Conservation (phyloP, 2,329 filamentous ascomycete species). For the Xylariaceae sp. region DNA sequence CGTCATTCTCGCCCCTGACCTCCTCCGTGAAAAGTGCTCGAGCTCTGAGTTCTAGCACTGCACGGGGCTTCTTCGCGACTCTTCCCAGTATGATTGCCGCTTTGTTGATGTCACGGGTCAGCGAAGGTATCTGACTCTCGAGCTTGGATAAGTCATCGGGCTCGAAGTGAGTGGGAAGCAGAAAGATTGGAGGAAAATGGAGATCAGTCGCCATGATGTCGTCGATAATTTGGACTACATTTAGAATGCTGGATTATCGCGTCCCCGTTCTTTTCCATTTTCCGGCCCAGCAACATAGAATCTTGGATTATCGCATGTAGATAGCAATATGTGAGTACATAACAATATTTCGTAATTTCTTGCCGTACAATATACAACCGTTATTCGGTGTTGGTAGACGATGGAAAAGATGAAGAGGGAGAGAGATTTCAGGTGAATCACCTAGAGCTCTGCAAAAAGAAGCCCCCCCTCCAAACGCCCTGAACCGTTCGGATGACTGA, state of each 20-base stretch:
- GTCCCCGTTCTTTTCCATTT: neutral
- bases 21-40: conserved; percentile 57
- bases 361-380: too few relatives aligned
- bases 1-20: conserved; percentile 20
- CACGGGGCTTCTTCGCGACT: conserved; percentile 63
- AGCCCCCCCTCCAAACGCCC: too few relatives aligned
- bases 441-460: too few relatives aligned
- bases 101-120: conserved; percentile 68
- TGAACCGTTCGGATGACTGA: neutral
- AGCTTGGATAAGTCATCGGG: conserved; percentile 57
- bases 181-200: conserved; percentile 59
- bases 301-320: too few relatives aligned
- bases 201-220: conserved; percentile 29
- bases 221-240: neutral
- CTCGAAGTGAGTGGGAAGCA: conserved; percentile 66
- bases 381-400: too few relatives aligned
- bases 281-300: too few relatives aligned
- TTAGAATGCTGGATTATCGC: neutral
- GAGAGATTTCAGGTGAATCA: too few relatives aligned
- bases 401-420: too few relatives aligned
- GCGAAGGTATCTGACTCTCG: conserved; percentile 57
- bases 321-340: too few relatives aligned
- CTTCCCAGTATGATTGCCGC: conserved; percentile 71
- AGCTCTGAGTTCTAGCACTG: conserved; percentile 69
- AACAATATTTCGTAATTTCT: too few relatives aligned